Evolutionary conservation across 2,329 filamentous ascomycete species (phyloP), one percentile per base, ranked within the genome.

Genomic region (Cercospora sp.): DNA sequence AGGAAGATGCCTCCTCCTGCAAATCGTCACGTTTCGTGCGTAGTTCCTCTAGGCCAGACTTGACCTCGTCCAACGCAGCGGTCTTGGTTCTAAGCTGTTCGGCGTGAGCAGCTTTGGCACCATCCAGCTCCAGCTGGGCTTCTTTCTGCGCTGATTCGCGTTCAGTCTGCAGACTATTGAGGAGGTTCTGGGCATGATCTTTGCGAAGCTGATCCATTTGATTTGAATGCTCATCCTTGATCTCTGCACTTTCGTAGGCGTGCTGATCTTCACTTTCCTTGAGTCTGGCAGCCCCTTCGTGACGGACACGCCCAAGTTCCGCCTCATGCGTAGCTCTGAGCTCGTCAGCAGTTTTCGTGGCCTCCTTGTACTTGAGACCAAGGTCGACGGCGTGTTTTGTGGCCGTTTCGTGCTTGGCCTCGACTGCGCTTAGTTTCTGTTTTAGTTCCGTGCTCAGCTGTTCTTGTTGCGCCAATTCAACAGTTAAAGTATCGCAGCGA

Each of bases 351-450:
- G 31, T 42, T n/a, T 59, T 58, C 20, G 33, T 33, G 20, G 61
- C 45, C 18, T 55, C 61, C 13, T 64, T 31, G 33, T 59, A 53
- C 53, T 58, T 64, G 18, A 33, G 62, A 28, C 62, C 33, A 8
- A 64, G 62, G 28, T 64, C 62, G 36, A 64, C 53, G 5, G 62
- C 62, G 36, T 64, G 62, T 57, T 59, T 64, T 5, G 62, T 64
- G 33, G 62, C 62, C n/a, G 36, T 48, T 39, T 64, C 62, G 20
- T 59, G 62, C 33, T 64, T 62, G 20, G 64, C 39, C 30, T 73
- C 69, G 23, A 73, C 72, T n/a, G 69, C 64, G 26, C 66, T 58
- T 5, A 73, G 66, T 36, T 71, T 66, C 59, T 67, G 42, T 30
- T 72, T 63, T 16, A 75, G 59, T n/a, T 65, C 60, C 31, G 60